Evolutionary conservation across 2,329 filamentous ascomycete genomes (phyloP), one percentile per base, ranked within the genome.

Genomic region (Gliomastix tumulicola): DNA sequence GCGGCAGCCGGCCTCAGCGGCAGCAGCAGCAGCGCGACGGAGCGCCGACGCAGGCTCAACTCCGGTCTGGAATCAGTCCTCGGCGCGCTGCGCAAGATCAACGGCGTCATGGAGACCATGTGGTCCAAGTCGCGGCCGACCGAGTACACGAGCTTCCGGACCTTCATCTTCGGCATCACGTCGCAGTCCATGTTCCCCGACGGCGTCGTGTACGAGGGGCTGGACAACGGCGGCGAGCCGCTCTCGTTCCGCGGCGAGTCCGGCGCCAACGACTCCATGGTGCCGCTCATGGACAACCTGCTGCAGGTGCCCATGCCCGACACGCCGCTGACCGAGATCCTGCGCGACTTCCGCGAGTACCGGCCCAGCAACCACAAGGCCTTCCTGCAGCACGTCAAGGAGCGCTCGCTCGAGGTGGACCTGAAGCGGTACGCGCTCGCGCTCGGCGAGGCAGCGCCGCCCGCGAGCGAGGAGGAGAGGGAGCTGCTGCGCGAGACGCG

Each of bases 81-180:
- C 5, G 54, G 59, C 2, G 74, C 81, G 0, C 50, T 65, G 50
- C 68, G 66, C 39, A 78, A 76, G 47, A 84, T 94, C 49, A 89
- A 92, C 58, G 65, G 62, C 21, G 80, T 82, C 43, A 94, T 94
- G 87, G 87, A 92, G 56, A 74, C 68, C 18, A 97, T 97, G 90
- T 96, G 89, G 90, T 74, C 73, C 41, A 86, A 88, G 59, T 92
- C 85, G 38, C 84, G 85, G 49, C 89, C 89, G 3, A 72, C 74
- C 15, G 78, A 88, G 47, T 96, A 96, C 65, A 87, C 84, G 41
- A 83, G 77, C 48, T 96, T 95, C 76, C 84, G 89, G 28, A 94
- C 90, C 10, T 96, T 96, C 68, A 96, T 96, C 65, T 95, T 95
- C 54, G 90, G 90, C 49, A 95, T 96, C 61, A 94, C 88, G 2